Evolutionary conservation across 129 eudicot genomes (phyloP), one percentile per base, ranked within the genome.

Genomic region (Artemisia annua): DNA sequence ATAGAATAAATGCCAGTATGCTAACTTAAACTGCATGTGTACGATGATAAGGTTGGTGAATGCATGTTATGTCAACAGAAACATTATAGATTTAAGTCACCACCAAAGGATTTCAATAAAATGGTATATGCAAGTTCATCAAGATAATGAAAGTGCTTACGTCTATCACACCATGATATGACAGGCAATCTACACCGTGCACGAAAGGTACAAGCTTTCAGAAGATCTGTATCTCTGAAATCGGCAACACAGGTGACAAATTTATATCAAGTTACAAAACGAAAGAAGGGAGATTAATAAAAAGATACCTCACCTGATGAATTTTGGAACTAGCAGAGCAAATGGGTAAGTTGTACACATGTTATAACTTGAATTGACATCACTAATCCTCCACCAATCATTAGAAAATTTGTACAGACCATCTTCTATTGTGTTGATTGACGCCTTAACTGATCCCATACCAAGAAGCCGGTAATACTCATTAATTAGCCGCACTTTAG

Each of bases 381-480:
- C 82, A 80, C 91, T 95, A 69, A 95, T 90, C 80, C 99, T 88
- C 99, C 97, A 95, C 83, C 78, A 82, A 26, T 82, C 75, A 76
- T 88, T 95, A 54, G 91, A 86, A 35, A 86, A 54, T 11, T 88
- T 88, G 72, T 84, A 95, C 57, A 89, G 86, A 48, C 89, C 85
- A 66, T 80, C 94, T 78, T 88, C 91, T 60, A 90, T 71, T 55
- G 70, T 69, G 48, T 66, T 55, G 50, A 70, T 54, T 52, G 93
- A 80, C 24, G 93, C 87, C 44, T 75, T 35, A 67, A 11, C 66
- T 19, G 91, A 79, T 12, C 82, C 82, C 80, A 86, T 60, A 71
- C 99, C 99, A 74, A 95, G 99, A 73, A 95, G 99, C 66, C 97
- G 85, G 61, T 62, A 88, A 76, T 95, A 90, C 73, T 95, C 99